Conservation (phyloP, 768 basidiomycete species). For the Flagelloscypha sp. region DNA sequence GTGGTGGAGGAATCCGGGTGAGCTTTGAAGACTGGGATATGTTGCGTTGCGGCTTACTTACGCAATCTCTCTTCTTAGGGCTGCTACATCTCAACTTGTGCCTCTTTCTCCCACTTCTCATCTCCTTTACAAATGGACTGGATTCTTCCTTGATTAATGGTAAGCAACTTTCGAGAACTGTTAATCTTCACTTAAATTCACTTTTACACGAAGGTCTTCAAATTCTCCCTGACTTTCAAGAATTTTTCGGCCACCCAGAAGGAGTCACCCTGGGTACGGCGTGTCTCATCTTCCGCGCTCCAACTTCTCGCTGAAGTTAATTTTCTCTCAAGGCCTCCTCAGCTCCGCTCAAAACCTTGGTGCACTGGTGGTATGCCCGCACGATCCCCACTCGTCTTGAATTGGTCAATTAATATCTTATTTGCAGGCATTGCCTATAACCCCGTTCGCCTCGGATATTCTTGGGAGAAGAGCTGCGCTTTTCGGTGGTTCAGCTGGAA, state of each 20-base stretch:
- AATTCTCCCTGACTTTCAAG: conserved; percentile 56
- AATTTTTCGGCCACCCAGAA: conserved; percentile 44
- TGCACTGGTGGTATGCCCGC: conserved; percentile 34
- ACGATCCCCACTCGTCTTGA: too few relatives aligned
- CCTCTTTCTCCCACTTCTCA: conserved; percentile 55
- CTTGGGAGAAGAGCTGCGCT: conserved; percentile 55
- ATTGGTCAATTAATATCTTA: too few relatives aligned
- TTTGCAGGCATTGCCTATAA: conserved; percentile 48
- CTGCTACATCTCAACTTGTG: conserved; percentile 51
- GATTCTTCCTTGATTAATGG: conserved; percentile 62
- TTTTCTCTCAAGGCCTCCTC: conserved; percentile 58
- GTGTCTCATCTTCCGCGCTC: too few relatives aligned
- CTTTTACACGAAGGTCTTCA: too few relatives aligned
- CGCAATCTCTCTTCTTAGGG: conserved; percentile 32
- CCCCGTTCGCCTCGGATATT: conserved; percentile 51
- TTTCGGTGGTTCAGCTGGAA: conserved; percentile 52
- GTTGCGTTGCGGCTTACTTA: neutral
- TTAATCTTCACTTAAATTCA: neutral
- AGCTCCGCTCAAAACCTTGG: conserved; percentile 60
- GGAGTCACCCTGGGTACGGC: too few relatives aligned
- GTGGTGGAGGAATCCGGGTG: conserved; percentile 59
- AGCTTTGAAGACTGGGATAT: conserved; percentile 6
- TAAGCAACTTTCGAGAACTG: conserved; percentile 8
- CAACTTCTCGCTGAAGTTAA: too few relatives aligned
- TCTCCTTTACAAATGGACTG: conserved; percentile 57